Base-by-base conservation (phyloP, 1,284 basidiomycete species). In the Ustilago curta region DNA sequence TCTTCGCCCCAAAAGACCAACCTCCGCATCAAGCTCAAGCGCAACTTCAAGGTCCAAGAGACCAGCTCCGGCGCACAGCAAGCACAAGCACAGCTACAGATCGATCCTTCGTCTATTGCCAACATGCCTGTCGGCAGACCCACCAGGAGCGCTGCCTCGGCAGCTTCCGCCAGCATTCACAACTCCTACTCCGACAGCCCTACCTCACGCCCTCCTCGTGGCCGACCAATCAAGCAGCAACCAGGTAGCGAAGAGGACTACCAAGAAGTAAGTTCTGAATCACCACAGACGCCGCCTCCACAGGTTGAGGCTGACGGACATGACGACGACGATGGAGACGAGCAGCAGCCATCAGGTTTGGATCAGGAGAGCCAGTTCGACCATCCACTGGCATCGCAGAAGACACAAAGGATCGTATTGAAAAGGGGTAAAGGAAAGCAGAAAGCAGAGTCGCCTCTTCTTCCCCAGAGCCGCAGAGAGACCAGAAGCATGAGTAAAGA, bases 171-270 rank as follows among this genome's bases (percentile, higher is more conserved):
- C 51, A 70, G 27, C 57, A 63, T 63, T 37, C 48, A 55, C 57
- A 51, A n/a, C 16, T 40, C 52, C 2, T 59, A 42, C 23, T 59
- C 60, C 47, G 60, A 59, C 44, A 55, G 21, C 23, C 32, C 51
- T 11, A 19, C 11, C 29, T 43, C 11, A 19, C 60, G 60, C 18
- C 43, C 60, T 27, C 42, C 42, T 39, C 60, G 67, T 40, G 16
- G 18, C 29, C 67, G 67, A 39, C 47, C 51, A 25, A 29, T 52
- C 60, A 70, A 70, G 52, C 56, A 70, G 42, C 51, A 47, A 27
- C 67, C 67, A 35, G 60, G 60, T 29, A 70, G 67, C 57, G 67
- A 70, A 45, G 67, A 70, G 52, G 67, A 70, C 27, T 70, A 63
- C 53, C 48, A 70, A 70, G 57, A 63, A 59, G 64, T 67, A 59